A percentile compares a stretch with the other conserved stretches of the same genome.
Conservation (phyloP, 345 rosid species). For the Stellera chamaejasme region DNA sequence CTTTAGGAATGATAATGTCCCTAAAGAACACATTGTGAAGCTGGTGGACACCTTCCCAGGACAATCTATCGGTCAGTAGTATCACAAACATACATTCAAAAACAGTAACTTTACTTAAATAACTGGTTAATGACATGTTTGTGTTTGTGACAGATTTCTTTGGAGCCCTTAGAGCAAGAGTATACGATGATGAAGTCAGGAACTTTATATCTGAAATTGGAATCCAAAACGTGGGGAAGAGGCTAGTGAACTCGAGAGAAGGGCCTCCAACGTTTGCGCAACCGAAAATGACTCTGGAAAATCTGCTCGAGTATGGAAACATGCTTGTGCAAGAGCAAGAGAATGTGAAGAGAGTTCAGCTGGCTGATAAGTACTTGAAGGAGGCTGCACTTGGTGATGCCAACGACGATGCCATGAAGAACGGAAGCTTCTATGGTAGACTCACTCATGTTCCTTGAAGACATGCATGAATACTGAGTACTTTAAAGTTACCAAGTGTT, state of each 20-base stretch:
- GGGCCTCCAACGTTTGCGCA: constrained; percentile 72
- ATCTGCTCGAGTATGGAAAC: constrained; percentile 75
- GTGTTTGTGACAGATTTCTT: constrained; percentile 58
- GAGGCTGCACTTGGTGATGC: constrained; percentile 93
- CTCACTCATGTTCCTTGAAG: constrained; percentile 7
- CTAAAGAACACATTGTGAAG: constrained; percentile 47
- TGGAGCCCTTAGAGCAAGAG: constrained; percentile 90
- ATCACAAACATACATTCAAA: too few species aligned
- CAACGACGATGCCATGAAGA: constrained; percentile 51
- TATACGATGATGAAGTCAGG: constrained; percentile 94
- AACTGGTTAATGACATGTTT: too few species aligned
- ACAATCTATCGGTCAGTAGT: constrained; percentile 72
- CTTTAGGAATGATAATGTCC: constrained; percentile 55
- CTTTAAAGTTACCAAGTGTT: too few species aligned
- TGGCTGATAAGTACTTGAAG: constrained; percentile 79
- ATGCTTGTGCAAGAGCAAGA: constrained; percentile 91
- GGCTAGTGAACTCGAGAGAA: constrained; percentile 84
- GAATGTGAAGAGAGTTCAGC: constrained; percentile 91
- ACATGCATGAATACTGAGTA: constrained; percentile 3
- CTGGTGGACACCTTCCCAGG: constrained; percentile 91
- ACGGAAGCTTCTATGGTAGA: constrained; percentile 71
- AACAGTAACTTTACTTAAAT: too few species aligned
- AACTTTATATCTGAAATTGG: constrained; percentile 62
- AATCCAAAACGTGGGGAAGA: constrained; percentile 59
- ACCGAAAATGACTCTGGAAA: constrained; percentile 58